Percentiles rank a stretch among this genome's conserved stretches.
These are phyloP conservation scores for Hymenoscyphus occultus DNA, from an alignment of 2,329 filamentous ascomycete genomes.

Conservation along the genomic window DNA sequence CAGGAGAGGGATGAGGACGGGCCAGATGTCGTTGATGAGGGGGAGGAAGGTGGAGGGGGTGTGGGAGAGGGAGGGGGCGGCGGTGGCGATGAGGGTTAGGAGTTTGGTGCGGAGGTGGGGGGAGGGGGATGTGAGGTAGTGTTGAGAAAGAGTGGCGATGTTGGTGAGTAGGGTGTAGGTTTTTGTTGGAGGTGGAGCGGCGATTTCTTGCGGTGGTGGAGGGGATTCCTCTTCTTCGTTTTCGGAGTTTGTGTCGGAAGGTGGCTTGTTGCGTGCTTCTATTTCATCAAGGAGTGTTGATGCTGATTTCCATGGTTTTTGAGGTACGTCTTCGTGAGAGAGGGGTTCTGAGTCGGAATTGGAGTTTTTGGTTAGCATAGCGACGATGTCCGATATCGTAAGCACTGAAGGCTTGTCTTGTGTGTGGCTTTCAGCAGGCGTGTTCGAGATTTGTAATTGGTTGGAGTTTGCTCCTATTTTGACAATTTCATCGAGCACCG, in stretches of 20 bases:
- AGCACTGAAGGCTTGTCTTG: constrained; percentile 40
- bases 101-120: constrained; percentile 75
- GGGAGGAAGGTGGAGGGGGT: constrained; percentile 85
- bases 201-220: constrained; percentile 44
- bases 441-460: constrained; percentile 40
- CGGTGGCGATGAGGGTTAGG: constrained; percentile 70
- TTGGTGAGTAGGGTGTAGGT: constrained; percentile 78
- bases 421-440: constrained; percentile 40
- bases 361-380: constrained; percentile 55
- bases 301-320: constrained; percentile 37
- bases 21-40: constrained; percentile 87
- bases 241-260: constrained; percentile 32
- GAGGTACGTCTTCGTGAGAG: constrained; percentile 33
- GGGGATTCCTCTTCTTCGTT: constrained; percentile 17
- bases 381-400: constrained; percentile 46
- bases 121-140: constrained; percentile 85
- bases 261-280: constrained; percentile 28
- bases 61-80: constrained; percentile 66
- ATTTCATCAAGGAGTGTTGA: constrained; percentile 38
- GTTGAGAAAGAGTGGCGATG: constrained; percentile 80
- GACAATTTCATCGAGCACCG: constrained; percentile 77
- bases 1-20: constrained; percentile 67
- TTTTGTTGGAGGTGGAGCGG: constrained; percentile 66
- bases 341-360: constrained; percentile 28
- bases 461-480: constrained; percentile 70